A percentile compares a stretch with the other conserved stretches of the same genome.
Conservation (phyloP, 352 stramenopile genomes). For the Globisporangium carolinianum region DNA sequence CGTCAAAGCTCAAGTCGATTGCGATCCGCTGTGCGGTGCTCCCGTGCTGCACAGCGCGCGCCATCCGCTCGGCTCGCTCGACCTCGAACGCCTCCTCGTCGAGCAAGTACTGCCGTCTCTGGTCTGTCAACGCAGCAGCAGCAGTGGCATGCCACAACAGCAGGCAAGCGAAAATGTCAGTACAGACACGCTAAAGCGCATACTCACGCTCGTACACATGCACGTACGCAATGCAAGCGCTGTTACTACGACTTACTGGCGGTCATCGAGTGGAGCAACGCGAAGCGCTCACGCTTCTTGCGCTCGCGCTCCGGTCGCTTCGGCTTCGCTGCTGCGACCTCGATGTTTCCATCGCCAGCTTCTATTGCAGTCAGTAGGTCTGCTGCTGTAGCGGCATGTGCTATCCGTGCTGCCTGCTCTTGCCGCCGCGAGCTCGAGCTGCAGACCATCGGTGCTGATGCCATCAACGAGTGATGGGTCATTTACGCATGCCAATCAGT, state of each 20-base stretch:
- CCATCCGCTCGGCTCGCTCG: slow-evolving; percentile 22
- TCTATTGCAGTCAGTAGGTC: background rate
- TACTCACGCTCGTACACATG: background rate
- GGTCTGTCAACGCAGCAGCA: slow-evolving; percentile 21
- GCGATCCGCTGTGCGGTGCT: slow-evolving; percentile 34
- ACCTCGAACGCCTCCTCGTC: slow-evolving; percentile 32
- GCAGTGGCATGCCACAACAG: background rate
- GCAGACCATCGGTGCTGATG: too few relatives aligned
- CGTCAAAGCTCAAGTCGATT: slow-evolving; percentile 67
- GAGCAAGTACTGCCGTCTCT: slow-evolving; percentile 39
- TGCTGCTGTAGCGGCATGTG: too few relatives aligned
- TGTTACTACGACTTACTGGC: slow-evolving; percentile 20
- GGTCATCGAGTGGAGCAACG: slow-evolving; percentile 55
- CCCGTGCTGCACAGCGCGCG: slow-evolving; percentile 15
- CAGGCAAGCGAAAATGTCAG: background rate
- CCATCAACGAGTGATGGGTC: too few relatives aligned
- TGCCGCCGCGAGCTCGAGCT: too few relatives aligned
- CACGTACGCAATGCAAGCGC: background rate
- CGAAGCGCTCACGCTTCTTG: slow-evolving; percentile 43
- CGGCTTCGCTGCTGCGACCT: background rate
- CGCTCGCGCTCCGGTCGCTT: slow-evolving; percentile 33
- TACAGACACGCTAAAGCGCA: background rate
- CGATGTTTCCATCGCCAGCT: background rate
- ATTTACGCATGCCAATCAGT: too few relatives aligned
- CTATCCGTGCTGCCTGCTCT: too few relatives aligned